phyloP scores from a whole-genome alignment of 768 basidiomycete genomes.

The Serendipita sp. region DNA sequence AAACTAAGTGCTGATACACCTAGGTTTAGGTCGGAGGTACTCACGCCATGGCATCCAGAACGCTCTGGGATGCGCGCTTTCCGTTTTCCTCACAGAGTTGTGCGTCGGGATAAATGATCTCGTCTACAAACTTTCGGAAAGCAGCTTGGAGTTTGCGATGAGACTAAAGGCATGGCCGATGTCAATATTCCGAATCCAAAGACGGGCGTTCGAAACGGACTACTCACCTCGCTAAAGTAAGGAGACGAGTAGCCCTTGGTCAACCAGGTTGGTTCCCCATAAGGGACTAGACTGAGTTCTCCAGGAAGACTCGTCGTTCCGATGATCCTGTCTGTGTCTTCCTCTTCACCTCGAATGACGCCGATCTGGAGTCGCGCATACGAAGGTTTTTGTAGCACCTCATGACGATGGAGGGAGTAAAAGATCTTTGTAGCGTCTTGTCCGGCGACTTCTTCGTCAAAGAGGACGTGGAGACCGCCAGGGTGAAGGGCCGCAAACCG shows the following conservation, averaged over 20 bases:
- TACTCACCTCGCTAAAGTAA: slow-evolving; percentile 53
- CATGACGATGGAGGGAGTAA: slow-evolving; percentile 75
- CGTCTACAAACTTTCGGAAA: slow-evolving; percentile 51
- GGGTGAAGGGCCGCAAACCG: slow-evolving; percentile 72
- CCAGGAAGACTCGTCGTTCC: slow-evolving; percentile 29
- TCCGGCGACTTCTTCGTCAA: slow-evolving; percentile 71
- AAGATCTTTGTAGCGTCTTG: slow-evolving; percentile 79
- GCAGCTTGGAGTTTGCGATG: slow-evolving; percentile 46
- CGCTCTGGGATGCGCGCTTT: slow-evolving; percentile 64
- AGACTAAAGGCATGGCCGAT: slow-evolving; percentile 24
- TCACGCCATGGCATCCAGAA: slow-evolving; percentile 68
- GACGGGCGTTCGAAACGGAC: background rate
- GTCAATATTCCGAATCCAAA: background rate
- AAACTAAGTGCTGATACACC: slow-evolving; percentile 8
- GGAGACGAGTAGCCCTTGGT: slow-evolving; percentile 52
- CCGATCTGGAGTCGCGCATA: slow-evolving; percentile 63
- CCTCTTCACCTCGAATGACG: slow-evolving; percentile 32
- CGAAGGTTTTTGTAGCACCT: slow-evolving; percentile 62
- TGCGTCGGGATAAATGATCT: slow-evolving; percentile 36
- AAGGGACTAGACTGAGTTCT: slow-evolving; percentile 58
- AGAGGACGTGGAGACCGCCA: slow-evolving; percentile 62
- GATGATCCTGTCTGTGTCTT: slow-evolving; percentile 35
- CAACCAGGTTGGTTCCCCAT: slow-evolving; percentile 80
- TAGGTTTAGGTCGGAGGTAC: slow-evolving; percentile 5
- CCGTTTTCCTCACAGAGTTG: slow-evolving; percentile 56